These are phyloP conservation scores for Alternaria gansuensis DNA, from an alignment of 2,329 filamentous ascomycete genomes.

Conservation along the genomic window DNA sequence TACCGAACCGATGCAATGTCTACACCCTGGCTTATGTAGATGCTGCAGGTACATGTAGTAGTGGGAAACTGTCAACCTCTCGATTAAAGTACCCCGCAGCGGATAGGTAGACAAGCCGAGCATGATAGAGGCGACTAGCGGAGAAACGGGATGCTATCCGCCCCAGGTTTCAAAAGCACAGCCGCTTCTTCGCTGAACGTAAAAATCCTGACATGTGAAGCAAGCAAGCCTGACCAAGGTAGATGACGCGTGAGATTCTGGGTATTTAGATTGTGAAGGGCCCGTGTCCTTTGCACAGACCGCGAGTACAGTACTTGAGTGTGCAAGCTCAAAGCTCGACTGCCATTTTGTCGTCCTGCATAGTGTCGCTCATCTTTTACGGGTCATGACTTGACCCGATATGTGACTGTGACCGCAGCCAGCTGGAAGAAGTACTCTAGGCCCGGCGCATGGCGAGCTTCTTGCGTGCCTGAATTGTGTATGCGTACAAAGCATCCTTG, in stretches of 20 bases:
- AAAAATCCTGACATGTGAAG: background rate
- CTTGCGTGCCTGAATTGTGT: slow-evolving; percentile 72
- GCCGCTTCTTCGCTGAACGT: background rate
- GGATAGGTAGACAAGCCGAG: background rate
- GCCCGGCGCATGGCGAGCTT: slow-evolving; percentile 39
- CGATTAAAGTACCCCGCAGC: slow-evolving; percentile 14
- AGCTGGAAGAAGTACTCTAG: background rate
- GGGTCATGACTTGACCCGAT: background rate
- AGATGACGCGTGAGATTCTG: background rate
- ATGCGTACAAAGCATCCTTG: slow-evolving; percentile 94
- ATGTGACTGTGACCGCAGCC: background rate
- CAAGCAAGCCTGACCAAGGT: background rate
- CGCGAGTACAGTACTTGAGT: background rate
- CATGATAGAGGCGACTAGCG: slow-evolving; percentile 1
- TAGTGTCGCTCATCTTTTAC: background rate
- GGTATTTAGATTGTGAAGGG: slow-evolving; percentile 7
- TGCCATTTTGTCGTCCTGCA: background rate
- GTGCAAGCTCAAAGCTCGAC: background rate
- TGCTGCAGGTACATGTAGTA: slow-evolving; percentile 14
- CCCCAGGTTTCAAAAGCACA: background rate
- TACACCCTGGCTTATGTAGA: background rate
- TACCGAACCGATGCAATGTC: background rate
- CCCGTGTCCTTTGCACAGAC: background rate
- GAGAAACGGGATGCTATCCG: slow-evolving; percentile 9
- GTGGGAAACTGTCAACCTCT: background rate